phyloP scores from a whole-genome alignment of 169 alveolate species.

The Cytauxzoon felis region DNA sequence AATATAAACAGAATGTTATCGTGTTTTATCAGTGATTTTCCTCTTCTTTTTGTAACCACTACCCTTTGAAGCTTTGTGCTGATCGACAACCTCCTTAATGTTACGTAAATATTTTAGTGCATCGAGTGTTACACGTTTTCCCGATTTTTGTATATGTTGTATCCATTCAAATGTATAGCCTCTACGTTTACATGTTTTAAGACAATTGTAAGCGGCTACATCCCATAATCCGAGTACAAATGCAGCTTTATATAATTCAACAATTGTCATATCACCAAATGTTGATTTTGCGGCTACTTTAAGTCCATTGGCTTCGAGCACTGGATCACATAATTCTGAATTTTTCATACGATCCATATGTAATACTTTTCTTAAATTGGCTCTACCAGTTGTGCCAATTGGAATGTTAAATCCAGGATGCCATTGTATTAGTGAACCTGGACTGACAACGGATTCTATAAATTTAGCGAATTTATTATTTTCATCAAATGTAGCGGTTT shows the following conservation, averaged over 20 bases:
- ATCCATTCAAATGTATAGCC: conserved; percentile 70
- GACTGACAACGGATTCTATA: conserved; percentile 46
- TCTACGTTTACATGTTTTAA: conserved; percentile 68
- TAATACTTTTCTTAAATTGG: conserved; percentile 68
- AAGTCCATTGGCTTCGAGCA: conserved; percentile 67
- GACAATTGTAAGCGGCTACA: conserved; percentile 71
- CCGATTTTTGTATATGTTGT: conserved; percentile 45
- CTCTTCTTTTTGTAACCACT: conserved; percentile 6
- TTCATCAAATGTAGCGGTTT: conserved; percentile 52
- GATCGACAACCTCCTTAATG: conserved; percentile 35
- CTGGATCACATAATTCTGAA: conserved; percentile 67
- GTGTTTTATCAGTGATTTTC: conserved; percentile 1
- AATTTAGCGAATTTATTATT: conserved; percentile 34
- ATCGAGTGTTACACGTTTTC: conserved; percentile 61
- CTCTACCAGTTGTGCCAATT: conserved; percentile 72
- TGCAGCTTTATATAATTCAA: conserved; percentile 72
- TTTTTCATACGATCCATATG: conserved; percentile 70
- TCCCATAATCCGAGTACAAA: conserved; percentile 72
- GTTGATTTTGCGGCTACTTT: conserved; percentile 66
- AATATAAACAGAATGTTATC: too few relatives aligned
- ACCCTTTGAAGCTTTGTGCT: conserved; percentile 16
- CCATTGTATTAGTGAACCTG: conserved; percentile 67
- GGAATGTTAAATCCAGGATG: conserved; percentile 76
- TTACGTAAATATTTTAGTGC: conserved; percentile 70
- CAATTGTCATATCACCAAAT: conserved; percentile 74